These are phyloP conservation scores for Leucaena leucocephala DNA, from an alignment of 306 rosid species.

Conservation along the genomic window DNA sequence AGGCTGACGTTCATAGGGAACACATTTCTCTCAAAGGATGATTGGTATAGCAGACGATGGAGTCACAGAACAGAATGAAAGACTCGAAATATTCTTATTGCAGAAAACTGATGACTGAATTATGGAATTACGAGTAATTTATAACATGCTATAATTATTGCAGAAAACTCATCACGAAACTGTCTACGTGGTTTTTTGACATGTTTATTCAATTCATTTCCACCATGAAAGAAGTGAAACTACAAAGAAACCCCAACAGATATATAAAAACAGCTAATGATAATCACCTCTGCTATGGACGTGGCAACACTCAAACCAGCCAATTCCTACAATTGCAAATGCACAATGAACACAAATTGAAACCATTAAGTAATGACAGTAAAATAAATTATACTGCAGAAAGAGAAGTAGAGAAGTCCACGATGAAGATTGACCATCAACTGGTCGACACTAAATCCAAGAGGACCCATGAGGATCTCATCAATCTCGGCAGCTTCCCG, in stretches of 20 bases:
- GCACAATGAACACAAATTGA: neutral
- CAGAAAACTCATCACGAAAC: neutral
- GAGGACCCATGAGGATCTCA: conserved; percentile 91
- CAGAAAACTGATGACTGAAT: neutral
- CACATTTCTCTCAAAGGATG: neutral
- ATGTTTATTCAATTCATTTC: neutral
- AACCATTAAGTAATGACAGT: neutral
- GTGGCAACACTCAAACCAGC: conserved; percentile 95
- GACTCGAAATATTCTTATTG: neutral
- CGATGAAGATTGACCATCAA: conserved; percentile 63
- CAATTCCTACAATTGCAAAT: conserved; percentile 63
- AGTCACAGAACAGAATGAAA: neutral
- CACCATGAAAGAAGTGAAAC: neutral
- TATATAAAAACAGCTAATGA: conserved; percentile 1
- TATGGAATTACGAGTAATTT: neutral
- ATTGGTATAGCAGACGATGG: neutral
- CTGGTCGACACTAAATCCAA: conserved; percentile 91
- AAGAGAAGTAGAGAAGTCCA: neutral
- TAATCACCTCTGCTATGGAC: conserved; percentile 82
- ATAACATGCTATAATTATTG: neutral
- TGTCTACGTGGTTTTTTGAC: neutral
- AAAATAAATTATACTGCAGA: neutral
- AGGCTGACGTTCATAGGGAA: conserved; percentile 16
- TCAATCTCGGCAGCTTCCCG: conserved; percentile 90
- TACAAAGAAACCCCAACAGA: neutral